Evolutionary conservation across 1,284 basidiomycete species (phyloP).

Genomic region (Moniliella sp.): DNA sequence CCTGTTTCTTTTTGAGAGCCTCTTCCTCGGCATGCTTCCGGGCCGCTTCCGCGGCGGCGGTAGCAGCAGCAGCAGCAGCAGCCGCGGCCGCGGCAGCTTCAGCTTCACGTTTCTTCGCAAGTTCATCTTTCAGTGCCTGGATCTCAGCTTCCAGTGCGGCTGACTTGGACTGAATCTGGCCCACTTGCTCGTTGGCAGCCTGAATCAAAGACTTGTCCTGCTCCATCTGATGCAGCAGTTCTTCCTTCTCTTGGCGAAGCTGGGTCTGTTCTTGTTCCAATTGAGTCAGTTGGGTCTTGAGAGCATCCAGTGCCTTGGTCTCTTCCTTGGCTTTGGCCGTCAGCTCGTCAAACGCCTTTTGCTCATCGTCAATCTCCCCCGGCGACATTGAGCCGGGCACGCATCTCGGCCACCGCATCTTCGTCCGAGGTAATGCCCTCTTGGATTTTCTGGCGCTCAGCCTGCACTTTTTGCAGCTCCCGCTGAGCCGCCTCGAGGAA

Average conservation of each 20-base stretch:
- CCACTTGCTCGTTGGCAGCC: constrained; percentile 59
- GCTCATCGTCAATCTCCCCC: constrained; percentile 75
- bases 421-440: too few species aligned
- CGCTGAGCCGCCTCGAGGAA: too few species aligned
- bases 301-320: constrained; percentile 49
- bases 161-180: constrained; percentile 56
- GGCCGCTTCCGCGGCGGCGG: too few species aligned
- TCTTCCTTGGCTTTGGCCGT: constrained; percentile 52
- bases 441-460: too few species aligned
- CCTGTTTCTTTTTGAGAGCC: too few species aligned
- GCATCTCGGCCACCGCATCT: too few species aligned
- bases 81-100: too few species aligned
- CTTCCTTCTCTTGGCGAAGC: constrained; percentile 66
- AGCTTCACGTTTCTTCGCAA: constrained; percentile 87
- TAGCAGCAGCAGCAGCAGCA: too few species aligned
- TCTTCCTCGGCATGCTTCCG: constrained; percentile 79
- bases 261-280: constrained; percentile 81
- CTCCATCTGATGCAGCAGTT: constrained; percentile 65
- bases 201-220: constrained; percentile 85
- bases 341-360: constrained; percentile 50
- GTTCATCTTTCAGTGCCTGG: constrained; percentile 76
- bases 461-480: too few species aligned
- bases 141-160: constrained; percentile 51
- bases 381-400: too few species aligned
- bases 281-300: constrained; percentile 59